Conservation (phyloP, 2,329 filamentous ascomycete species). For the Diaporthe citrichinensis region DNA sequence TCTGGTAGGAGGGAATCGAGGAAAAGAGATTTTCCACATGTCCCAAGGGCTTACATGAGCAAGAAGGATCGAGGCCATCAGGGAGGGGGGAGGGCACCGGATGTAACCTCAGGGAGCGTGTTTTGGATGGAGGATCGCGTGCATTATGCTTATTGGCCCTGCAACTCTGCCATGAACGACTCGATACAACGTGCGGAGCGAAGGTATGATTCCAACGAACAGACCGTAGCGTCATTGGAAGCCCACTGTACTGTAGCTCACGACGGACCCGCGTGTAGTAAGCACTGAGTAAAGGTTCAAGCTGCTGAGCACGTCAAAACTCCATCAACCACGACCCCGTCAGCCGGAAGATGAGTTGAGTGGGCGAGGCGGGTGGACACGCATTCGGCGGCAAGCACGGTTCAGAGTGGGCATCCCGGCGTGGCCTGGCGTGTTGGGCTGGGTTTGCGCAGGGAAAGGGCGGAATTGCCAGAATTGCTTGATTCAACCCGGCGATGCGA, state of each 20-base stretch:
- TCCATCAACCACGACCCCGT: neutral
- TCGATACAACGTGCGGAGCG: constrained; percentile 14
- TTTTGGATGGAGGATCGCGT: constrained; percentile 21
- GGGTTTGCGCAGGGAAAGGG: constrained; percentile 10
- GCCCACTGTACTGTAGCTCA: neutral
- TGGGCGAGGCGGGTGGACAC: constrained; percentile 1
- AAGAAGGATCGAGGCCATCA: neutral
- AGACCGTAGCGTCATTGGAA: neutral
- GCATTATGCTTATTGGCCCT: constrained; percentile 23
- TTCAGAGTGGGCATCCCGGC: constrained; percentile 6
- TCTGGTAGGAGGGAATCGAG: neutral
- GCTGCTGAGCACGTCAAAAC: constrained; percentile 7
- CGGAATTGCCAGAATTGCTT: constrained; percentile 24
- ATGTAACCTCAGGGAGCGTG: constrained; percentile 13
- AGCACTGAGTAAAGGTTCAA: neutral
- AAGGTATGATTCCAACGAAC: neutral
- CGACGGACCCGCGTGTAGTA: neutral
- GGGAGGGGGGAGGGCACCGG: neutral
- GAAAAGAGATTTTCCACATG: neutral
- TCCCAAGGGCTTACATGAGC: constrained; percentile 11
- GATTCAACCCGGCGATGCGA: constrained; percentile 29
- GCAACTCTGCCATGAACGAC: constrained; percentile 21
- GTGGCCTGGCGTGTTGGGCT: neutral
- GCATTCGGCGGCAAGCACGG: constrained; percentile 23
- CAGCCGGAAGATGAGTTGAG: neutral